A percentile compares a stretch with the other conserved stretches of the same genome.
Evolutionary conservation across 2,329 filamentous ascomycete genomes (phyloP).

Genomic region (Graphilbum sp.): DNA sequence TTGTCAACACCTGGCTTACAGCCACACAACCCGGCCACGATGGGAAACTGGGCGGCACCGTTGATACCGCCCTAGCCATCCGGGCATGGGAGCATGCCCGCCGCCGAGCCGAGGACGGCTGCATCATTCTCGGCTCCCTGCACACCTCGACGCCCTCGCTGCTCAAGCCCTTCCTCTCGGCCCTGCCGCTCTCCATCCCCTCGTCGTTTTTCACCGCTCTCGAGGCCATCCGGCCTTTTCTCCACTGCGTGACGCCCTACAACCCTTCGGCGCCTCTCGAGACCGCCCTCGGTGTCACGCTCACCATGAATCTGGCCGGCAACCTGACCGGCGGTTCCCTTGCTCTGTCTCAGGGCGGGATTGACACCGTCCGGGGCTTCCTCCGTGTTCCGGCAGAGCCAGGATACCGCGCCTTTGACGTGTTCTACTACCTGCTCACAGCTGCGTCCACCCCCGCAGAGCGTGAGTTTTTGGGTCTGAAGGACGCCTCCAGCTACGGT

Average conservation of each 20-base stretch:
- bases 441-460: slow-evolving; percentile 82
- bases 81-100: slow-evolving; percentile 94
- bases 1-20: slow-evolving; percentile 91
- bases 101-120: slow-evolving; percentile 86
- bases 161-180: slow-evolving; percentile 62
- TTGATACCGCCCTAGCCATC: slow-evolving; percentile 62
- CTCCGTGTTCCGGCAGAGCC: slow-evolving; percentile 62
- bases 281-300: slow-evolving; percentile 61
- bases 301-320: slow-evolving; percentile 69
- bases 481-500: slow-evolving; percentile 58
- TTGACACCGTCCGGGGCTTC: slow-evolving; percentile 69
- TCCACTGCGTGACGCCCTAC: slow-evolving; percentile 71
- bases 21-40: slow-evolving; percentile 54
- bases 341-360: slow-evolving; percentile 69
- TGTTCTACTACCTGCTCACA: slow-evolving; percentile 91
- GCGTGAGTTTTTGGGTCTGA: slow-evolving; percentile 71
- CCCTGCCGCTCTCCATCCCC: slow-evolving; percentile 67
- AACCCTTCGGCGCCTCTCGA: slow-evolving; percentile 77
- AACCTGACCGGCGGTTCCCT: slow-evolving; percentile 61
- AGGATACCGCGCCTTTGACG: slow-evolving; percentile 87
- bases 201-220: slow-evolving; percentile 61
- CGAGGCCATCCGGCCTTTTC: slow-evolving; percentile 68
- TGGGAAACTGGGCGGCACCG: slow-evolving; percentile 55
- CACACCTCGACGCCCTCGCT: slow-evolving; percentile 80
- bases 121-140: slow-evolving; percentile 74